Evolutionary conservation across 176 grass and related monocot species (phyloP).

Genomic region (bread wheat (Triticum aestivum)): DNA sequence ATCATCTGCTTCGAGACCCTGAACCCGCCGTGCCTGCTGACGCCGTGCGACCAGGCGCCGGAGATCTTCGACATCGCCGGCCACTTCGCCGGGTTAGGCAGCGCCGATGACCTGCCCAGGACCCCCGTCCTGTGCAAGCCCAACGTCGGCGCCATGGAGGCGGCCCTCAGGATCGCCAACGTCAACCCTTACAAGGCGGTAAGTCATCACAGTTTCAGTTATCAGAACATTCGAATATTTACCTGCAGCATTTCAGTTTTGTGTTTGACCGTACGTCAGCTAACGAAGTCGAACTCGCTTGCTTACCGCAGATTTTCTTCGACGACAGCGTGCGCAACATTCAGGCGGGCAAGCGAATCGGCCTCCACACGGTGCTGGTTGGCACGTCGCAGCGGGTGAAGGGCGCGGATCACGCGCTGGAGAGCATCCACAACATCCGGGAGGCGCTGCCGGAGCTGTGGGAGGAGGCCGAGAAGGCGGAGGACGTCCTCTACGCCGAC

Average conservation of each 20-base stretch:
- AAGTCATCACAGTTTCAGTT: not conserved
- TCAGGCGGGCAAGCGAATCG: conserved; percentile 79
- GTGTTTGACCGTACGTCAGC: not conserved
- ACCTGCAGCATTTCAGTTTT: not conserved
- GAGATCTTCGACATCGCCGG: conserved; percentile 76
- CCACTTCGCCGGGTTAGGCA: conserved; percentile 45
- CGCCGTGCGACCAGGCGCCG: not conserved
- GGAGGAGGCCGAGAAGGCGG: conserved; percentile 77
- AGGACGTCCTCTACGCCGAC: conserved; percentile 61
- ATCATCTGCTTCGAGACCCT: conserved; percentile 99
- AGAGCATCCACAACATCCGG: conserved; percentile 93
- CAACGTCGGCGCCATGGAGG: conserved; percentile 75
- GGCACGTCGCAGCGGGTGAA: conserved; percentile 72
- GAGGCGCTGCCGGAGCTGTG: conserved; percentile 89
- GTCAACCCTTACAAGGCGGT: conserved; percentile 81
- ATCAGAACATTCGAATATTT: not conserved
- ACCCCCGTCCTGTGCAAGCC: conserved; percentile 92
- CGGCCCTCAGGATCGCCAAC: conserved; percentile 71
- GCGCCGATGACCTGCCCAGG: conserved; percentile 56
- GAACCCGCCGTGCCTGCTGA: conserved; percentile 59
- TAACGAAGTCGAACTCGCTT: not conserved
- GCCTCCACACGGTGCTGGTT: conserved; percentile 89
- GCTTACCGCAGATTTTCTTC: conserved; percentile 80
- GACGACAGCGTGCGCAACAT: conserved; percentile 94
- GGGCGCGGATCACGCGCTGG: conserved; percentile 81